Conservation (phyloP, 2,329 filamentous ascomycete species). For the Cyclaneusma minus region DNA sequence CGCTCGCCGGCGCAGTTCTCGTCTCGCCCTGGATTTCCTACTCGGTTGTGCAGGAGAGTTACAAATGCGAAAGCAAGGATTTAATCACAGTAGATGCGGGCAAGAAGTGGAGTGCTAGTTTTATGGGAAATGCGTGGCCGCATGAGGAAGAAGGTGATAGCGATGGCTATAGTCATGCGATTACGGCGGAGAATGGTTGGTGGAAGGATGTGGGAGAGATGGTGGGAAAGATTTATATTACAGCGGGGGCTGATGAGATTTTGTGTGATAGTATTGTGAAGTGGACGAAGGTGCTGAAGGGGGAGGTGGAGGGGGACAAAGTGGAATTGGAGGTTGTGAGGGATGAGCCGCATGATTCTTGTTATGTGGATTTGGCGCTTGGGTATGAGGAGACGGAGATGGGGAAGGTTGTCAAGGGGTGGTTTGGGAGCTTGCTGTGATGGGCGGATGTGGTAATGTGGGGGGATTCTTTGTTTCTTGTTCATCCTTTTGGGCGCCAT, state of each 20-base stretch:
- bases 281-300: slow-evolving; percentile 29
- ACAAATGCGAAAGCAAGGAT: slow-evolving; percentile 28
- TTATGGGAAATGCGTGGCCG: slow-evolving; percentile 22
- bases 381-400: slow-evolving; percentile 10
- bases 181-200: slow-evolving; percentile 32
- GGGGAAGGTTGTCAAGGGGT: slow-evolving; percentile 12
- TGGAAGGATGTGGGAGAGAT: slow-evolving; percentile 33
- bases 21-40: slow-evolving; percentile 44
- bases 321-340: slow-evolving; percentile 7
- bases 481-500: too few species aligned
- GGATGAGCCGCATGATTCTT: slow-evolving; percentile 14
- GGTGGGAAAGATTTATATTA: slow-evolving; percentile 32
- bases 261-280: slow-evolving; percentile 37
- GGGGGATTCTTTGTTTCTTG: too few species aligned
- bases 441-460: too few species aligned
- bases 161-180: slow-evolving; percentile 38
- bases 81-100: slow-evolving; percentile 26
- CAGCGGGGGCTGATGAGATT: slow-evolving; percentile 38
- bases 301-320: slow-evolving; percentile 8
- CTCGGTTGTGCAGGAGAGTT: slow-evolving; percentile 25
- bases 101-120: slow-evolving; percentile 29
- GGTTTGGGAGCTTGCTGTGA: slow-evolving; percentile 9
- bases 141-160: slow-evolving; percentile 10
- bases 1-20: slow-evolving; percentile 33
- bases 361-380: slow-evolving; percentile 10